Percentiles rank a stretch among this genome's conserved stretches.
Evolutionary conservation across 2,329 filamentous ascomycete genomes (phyloP).

Genomic region (Arthrobotrys conoides): DNA sequence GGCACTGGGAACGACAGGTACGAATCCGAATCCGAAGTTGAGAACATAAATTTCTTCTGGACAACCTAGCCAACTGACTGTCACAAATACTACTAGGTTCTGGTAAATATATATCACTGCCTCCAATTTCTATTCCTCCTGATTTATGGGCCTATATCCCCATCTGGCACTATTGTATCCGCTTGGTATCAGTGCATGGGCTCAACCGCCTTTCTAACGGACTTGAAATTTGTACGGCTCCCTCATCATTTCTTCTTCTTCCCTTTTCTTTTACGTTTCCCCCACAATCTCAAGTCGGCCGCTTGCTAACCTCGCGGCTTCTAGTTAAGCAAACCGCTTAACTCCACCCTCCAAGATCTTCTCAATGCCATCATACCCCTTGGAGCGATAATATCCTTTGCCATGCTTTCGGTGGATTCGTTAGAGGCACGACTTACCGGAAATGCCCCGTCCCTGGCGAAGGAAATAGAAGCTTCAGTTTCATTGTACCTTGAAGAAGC

Average conservation of each 20-base stretch:
- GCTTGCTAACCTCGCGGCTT: constrained; percentile 23
- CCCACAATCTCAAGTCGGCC: not conserved
- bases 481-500: constrained; percentile 61
- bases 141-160: constrained; percentile 73
- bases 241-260: too few species aligned
- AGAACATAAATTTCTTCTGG: not conserved
- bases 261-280: too few species aligned
- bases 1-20: constrained; percentile 54
- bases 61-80: constrained; percentile 1
- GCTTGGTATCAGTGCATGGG: constrained; percentile 83
- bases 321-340: constrained; percentile 60
- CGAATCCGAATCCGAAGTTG: not conserved
- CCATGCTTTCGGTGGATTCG: constrained; percentile 62
- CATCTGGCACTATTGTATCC: constrained; percentile 74
- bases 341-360: constrained; percentile 61
- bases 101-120: constrained; percentile 80
- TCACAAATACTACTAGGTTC: constrained; percentile 44
- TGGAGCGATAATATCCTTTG: constrained; percentile 63
- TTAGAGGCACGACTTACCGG: constrained; percentile 60
- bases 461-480: constrained; percentile 44
- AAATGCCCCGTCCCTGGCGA: constrained; percentile 42
- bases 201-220: constrained; percentile 76
- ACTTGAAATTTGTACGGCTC: constrained; percentile 57
- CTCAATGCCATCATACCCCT: constrained; percentile 61
- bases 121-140: constrained; percentile 81